Conservation (phyloP, 2,329 filamentous ascomycete species). For the Aureobasidium sp. region DNA sequence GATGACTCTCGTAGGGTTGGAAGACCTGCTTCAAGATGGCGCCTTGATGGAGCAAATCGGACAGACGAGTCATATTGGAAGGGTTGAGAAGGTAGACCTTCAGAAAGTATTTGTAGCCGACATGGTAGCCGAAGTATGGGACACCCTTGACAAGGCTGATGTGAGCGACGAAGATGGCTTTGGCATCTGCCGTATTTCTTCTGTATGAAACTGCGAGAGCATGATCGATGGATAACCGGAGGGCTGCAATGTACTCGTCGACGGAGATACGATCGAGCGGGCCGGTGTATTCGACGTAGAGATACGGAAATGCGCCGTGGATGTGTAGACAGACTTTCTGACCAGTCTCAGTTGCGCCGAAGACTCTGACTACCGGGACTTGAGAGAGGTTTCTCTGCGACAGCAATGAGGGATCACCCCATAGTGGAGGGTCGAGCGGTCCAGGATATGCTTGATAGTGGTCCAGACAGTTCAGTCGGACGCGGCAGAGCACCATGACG, state of each 20-base stretch:
- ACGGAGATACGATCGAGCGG: constrained; percentile 52
- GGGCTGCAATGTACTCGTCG: constrained; percentile 63
- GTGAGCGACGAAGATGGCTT: constrained; percentile 72
- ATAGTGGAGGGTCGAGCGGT: constrained; percentile 69
- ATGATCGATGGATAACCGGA: constrained; percentile 85
- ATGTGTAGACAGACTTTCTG: constrained; percentile 95
- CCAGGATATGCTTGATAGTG: constrained; percentile 80
- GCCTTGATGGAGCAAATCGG: constrained; percentile 81
- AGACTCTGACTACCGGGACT: constrained; percentile 81
- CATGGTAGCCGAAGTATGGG: constrained; percentile 92
- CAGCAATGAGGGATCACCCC: constrained; percentile 42
- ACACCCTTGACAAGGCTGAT: constrained; percentile 88
- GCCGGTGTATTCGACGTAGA: constrained; percentile 83
- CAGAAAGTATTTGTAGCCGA: constrained; percentile 83
- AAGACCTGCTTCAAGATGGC: constrained; percentile 76
- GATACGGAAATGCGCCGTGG: constrained; percentile 89
- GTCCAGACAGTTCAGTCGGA: constrained; percentile 93
- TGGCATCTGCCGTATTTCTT: constrained; percentile 62
- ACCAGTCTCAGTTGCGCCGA: constrained; percentile 87
- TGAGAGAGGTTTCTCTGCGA: constrained; percentile 57
- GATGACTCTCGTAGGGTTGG: constrained; percentile 88
- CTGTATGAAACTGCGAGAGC: constrained; percentile 81
- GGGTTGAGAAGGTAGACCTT: constrained; percentile 95
- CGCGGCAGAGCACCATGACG: constrained; percentile 40
- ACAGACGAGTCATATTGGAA: constrained; percentile 73